Conservation (phyloP, 192 early-diverging fungal genomes). For the Haplosporangium gracile region DNA sequence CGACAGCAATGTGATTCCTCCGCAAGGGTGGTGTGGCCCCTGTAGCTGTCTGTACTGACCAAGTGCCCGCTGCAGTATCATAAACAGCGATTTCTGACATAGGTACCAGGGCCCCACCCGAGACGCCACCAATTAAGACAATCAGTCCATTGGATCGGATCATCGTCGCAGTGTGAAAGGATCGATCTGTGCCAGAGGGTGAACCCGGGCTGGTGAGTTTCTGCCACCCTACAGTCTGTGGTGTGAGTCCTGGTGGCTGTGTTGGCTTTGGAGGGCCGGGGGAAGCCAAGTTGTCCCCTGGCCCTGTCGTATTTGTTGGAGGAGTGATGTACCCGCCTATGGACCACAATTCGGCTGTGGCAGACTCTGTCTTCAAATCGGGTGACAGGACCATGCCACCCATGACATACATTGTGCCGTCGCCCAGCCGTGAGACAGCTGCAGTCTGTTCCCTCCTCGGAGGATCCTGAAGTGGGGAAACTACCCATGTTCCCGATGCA, state of each 20-base stretch:
- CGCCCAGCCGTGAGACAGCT: conserved; percentile 27
- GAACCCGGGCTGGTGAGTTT: neutral
- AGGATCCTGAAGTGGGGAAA: conserved; percentile 37
- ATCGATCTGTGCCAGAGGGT: conserved; percentile 19
- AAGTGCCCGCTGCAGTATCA: conserved; percentile 30
- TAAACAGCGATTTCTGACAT: conserved; percentile 49
- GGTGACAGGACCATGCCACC: conserved; percentile 38
- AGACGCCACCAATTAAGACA: conserved; percentile 44
- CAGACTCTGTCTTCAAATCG: conserved; percentile 18
- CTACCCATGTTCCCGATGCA: conserved; percentile 14
- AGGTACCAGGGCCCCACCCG: conserved; percentile 21
- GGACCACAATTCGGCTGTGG: conserved; percentile 35
- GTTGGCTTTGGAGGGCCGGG: neutral
- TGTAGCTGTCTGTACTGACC: conserved; percentile 46
- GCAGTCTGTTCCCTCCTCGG: conserved; percentile 38
- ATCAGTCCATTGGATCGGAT: conserved; percentile 43
- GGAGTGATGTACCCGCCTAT: conserved; percentile 31
- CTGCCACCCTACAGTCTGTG: conserved; percentile 40
- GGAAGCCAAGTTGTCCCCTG: conserved; percentile 6
- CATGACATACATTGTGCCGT: conserved; percentile 43
- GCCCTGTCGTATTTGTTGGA: neutral
- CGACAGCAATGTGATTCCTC: conserved; percentile 44
- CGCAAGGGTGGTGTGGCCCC: conserved; percentile 38
- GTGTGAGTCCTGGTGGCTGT: conserved; percentile 34
- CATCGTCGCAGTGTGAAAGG: conserved; percentile 37